These are phyloP conservation scores for Globisporangium perplexum DNA, from an alignment of 352 stramenopile genomes.

Conservation along the genomic window DNA sequence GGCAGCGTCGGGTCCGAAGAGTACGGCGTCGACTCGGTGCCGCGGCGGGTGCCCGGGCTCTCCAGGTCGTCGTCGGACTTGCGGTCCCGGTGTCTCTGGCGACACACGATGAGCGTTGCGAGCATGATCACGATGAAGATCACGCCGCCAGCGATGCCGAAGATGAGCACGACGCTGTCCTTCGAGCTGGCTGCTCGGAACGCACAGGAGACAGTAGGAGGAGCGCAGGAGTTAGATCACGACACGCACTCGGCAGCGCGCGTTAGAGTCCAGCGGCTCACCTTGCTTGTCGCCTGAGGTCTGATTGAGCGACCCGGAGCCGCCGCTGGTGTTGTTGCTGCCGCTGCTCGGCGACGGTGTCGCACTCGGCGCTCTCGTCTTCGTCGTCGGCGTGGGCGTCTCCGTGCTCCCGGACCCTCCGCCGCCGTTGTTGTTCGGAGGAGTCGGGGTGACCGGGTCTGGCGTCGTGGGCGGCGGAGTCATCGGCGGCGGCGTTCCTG, in stretches of 20 bases:
- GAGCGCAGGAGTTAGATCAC: neutral
- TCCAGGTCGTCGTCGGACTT: neutral
- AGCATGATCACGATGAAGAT: slow-evolving; percentile 8
- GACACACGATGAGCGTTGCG: slow-evolving; percentile 4
- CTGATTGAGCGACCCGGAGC: neutral
- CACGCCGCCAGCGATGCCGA: slow-evolving; percentile 2
- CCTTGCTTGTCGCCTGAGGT: neutral
- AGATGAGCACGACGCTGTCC: slow-evolving; percentile 1
- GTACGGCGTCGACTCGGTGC: neutral
- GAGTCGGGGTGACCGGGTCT: neutral
- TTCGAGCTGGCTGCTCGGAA: neutral
- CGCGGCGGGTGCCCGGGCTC: neutral
- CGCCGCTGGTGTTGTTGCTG: neutral
- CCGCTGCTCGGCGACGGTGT: neutral
- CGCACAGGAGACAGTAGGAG: neutral
- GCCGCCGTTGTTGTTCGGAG: too few relatives aligned
- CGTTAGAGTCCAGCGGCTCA: neutral
- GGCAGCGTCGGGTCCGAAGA: neutral
- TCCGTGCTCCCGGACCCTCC: neutral
- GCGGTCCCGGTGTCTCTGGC: neutral
- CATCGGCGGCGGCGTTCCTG: neutral
- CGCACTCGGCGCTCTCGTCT: neutral
- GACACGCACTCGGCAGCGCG: too few relatives aligned
- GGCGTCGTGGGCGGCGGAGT: neutral
- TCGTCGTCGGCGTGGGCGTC: neutral